These are phyloP conservation scores for Ophiostoma ips DNA, from an alignment of 2,329 filamentous ascomycete genomes.

Conservation along the genomic window DNA sequence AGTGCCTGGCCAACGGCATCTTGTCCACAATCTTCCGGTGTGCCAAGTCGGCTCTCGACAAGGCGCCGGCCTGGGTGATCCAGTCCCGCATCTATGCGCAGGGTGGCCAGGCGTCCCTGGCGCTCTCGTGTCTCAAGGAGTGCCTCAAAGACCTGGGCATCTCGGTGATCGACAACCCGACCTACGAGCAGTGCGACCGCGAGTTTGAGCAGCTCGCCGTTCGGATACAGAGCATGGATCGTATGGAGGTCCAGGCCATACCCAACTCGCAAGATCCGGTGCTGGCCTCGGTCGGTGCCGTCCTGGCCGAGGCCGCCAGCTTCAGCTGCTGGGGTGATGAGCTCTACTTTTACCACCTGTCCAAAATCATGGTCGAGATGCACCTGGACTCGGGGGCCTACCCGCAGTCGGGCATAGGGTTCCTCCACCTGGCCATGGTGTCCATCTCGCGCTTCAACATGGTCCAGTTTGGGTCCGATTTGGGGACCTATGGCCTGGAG, in stretches of 20 bases:
- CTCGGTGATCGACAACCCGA: constrained; percentile 48
- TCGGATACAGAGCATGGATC: constrained; percentile 45
- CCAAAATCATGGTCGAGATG: constrained; percentile 51
- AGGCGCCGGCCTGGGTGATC: constrained; percentile 70
- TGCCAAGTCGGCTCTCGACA: constrained; percentile 61
- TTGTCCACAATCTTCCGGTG: constrained; percentile 56
- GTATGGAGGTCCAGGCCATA: constrained; percentile 30
- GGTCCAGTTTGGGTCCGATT: constrained; percentile 51
- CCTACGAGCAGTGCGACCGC: constrained; percentile 63
- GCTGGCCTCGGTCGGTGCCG: constrained; percentile 50
- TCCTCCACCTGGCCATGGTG: constrained; percentile 54
- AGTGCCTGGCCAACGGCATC: constrained; percentile 51
- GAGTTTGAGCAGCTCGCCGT: constrained; percentile 53
- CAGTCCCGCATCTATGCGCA: constrained; percentile 68
- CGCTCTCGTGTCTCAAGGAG: constrained; percentile 55
- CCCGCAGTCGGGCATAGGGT: constrained; percentile 54
- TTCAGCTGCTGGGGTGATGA: constrained; percentile 62
- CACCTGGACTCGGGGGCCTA: constrained; percentile 51
- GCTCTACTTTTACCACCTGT: constrained; percentile 58
- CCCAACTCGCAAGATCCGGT: constrained; percentile 33
- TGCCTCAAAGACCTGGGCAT: constrained; percentile 59
- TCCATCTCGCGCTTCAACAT: constrained; percentile 57
- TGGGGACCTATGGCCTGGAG: constrained; percentile 48
- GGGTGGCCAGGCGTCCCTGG: constrained; percentile 53
- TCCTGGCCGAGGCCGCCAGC: constrained; percentile 55